Percentiles rank a stretch among this genome's conserved stretches.
Evolutionary conservation across 176 grass and related monocot species (phyloP).

Genomic region (Thinopyrum elongatum): DNA sequence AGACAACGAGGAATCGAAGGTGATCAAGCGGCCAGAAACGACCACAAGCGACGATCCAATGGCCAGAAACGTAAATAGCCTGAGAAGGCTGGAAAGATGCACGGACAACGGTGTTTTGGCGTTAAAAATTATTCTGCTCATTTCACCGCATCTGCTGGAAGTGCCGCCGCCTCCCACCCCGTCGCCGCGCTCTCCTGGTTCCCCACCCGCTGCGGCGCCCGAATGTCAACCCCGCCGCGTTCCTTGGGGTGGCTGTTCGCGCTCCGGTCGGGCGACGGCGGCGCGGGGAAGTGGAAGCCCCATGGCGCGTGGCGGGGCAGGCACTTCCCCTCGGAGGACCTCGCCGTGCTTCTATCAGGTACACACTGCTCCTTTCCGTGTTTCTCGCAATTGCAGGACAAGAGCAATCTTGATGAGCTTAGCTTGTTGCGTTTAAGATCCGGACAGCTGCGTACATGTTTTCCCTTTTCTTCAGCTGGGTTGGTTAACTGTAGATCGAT

Average conservation of each 20-base stretch:
- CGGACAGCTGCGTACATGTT: background rate
- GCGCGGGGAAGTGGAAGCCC: constrained; percentile 74
- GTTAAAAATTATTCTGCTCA: no score
- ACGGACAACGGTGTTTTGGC: no score
- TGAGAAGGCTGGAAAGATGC: no score
- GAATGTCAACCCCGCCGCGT: background rate
- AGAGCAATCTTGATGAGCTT: background rate
- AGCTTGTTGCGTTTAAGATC: background rate
- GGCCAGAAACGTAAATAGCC: no score
- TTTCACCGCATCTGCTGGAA: no score
- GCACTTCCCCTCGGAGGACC: no score
- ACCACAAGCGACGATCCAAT: no score
- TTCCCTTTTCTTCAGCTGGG: background rate
- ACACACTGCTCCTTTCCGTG: background rate
- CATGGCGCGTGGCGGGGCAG: constrained; percentile 77
- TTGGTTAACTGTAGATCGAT: background rate
- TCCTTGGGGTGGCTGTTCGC: constrained; percentile 29
- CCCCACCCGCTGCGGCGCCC: no score
- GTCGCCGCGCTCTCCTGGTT: constrained; percentile 36
- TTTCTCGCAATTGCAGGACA: background rate
- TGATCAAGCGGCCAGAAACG: no score
- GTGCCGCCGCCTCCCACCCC: constrained; percentile 28
- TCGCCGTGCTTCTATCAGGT: background rate
- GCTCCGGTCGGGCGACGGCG: constrained; percentile 54
- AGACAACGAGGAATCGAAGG: no score